Percentiles rank a stretch among this genome's conserved stretches.
phyloP scores from a whole-genome alignment of 2,329 filamentous ascomycete genomes.

The Phaeosphaeriaceae sp. region DNA sequence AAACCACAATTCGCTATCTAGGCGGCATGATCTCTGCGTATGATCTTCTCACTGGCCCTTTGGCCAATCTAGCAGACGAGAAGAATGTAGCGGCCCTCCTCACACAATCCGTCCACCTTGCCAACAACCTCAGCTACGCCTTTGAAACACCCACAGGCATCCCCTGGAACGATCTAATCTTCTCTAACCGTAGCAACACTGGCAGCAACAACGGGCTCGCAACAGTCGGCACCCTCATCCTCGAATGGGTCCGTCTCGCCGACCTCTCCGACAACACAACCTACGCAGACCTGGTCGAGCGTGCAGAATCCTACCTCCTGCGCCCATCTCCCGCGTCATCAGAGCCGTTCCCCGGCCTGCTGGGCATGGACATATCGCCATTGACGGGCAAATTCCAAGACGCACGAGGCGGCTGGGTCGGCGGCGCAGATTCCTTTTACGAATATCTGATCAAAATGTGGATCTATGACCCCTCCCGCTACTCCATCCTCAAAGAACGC shows the following conservation, averaged over 20 bases:
- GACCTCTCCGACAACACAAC: slow-evolving; percentile 72
- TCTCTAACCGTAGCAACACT: slow-evolving; percentile 58
- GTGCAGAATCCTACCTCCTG: slow-evolving; percentile 73
- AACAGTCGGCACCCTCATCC: slow-evolving; percentile 75
- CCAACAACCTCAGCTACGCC: slow-evolving; percentile 74
- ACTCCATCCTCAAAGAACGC: slow-evolving; percentile 68
- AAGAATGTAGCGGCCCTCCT: slow-evolving; percentile 66
- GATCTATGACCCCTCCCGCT: slow-evolving; percentile 73
- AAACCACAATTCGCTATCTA: slow-evolving; percentile 89
- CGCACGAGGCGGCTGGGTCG: slow-evolving; percentile 74
- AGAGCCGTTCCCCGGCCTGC: slow-evolving; percentile 78
- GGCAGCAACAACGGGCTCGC: slow-evolving; percentile 73
- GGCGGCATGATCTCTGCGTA: slow-evolving; percentile 79
- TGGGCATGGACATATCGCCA: slow-evolving; percentile 72
- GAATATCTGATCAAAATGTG: slow-evolving; percentile 94
- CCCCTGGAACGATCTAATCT: slow-evolving; percentile 71
- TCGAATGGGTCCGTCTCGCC: slow-evolving; percentile 84
- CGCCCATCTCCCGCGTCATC: slow-evolving; percentile 65
- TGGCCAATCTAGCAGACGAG: slow-evolving; percentile 56
- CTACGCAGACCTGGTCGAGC: slow-evolving; percentile 71
- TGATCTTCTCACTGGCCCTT: slow-evolving; percentile 74
- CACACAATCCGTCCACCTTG: slow-evolving; percentile 70
- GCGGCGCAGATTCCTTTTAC: slow-evolving; percentile 81
- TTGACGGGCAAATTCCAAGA: slow-evolving; percentile 71
- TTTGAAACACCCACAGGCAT: slow-evolving; percentile 80